These are phyloP conservation scores for Penicillium concentricum DNA, from an alignment of 2,329 filamentous ascomycete species.

Conservation along the genomic window DNA sequence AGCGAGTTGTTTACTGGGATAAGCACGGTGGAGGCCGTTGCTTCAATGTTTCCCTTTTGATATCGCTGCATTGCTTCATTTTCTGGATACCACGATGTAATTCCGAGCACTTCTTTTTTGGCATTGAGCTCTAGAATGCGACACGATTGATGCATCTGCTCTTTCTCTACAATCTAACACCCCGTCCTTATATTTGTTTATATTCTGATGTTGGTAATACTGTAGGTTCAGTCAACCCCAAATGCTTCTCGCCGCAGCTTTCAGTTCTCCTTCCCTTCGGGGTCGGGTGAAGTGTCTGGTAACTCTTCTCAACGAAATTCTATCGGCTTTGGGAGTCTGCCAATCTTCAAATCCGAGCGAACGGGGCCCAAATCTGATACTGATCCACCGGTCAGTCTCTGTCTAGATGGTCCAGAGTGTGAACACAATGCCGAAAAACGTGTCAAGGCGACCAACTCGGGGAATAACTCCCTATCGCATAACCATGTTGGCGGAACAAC, in stretches of 20 bases:
- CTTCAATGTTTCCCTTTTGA: conserved; percentile 14
- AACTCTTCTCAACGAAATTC: conserved; percentile 23
- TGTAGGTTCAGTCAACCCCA: conserved; percentile 33
- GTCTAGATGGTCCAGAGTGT: conserved; percentile 5
- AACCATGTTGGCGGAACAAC: not conserved
- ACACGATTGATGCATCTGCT: conserved; percentile 28
- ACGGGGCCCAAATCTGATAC: conserved; percentile 3
- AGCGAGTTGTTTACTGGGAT: conserved; percentile 7
- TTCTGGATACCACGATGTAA: conserved; percentile 35
- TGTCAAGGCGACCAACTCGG: conserved; percentile 5
- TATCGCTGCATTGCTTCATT: conserved; percentile 16
- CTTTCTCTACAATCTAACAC: conserved; percentile 8
- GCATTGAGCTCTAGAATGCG: conserved; percentile 28
- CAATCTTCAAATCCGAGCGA: conserved; percentile 21
- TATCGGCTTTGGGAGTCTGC: conserved; percentile 24
- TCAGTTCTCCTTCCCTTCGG: conserved; percentile 19
- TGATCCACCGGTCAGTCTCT: not conserved
- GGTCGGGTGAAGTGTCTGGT: conserved; percentile 11
- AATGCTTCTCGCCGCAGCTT: conserved; percentile 28
- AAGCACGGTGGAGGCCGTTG: conserved; percentile 13
- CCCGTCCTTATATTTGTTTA: conserved; percentile 9
- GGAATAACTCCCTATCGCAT: conserved; percentile 1
- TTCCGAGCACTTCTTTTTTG: conserved; percentile 21
- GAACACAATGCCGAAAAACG: conserved; percentile 8
- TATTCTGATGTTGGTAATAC: conserved; percentile 33